phyloP scores from a whole-genome alignment of 805 yeast genomes.

The Lachancea quebecensis region DNA sequence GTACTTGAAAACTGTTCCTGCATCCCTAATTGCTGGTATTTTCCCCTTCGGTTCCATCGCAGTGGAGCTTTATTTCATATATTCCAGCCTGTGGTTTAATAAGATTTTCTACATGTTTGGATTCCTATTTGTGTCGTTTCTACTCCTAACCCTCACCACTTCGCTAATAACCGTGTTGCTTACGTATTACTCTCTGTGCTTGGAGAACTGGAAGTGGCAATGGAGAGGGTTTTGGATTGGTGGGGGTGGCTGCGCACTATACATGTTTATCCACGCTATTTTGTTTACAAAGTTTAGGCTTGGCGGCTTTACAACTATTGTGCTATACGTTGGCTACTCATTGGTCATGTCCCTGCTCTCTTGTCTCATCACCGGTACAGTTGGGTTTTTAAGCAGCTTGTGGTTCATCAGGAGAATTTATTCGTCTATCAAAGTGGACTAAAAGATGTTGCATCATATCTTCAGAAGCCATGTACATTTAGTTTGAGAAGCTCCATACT shows the following conservation, averaged over 20 bases:
- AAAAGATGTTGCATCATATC: slow-evolving; percentile 7
- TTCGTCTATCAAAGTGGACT: slow-evolving; percentile 81
- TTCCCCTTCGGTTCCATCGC: slow-evolving; percentile 94
- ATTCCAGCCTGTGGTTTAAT: slow-evolving; percentile 89
- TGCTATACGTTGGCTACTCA: slow-evolving; percentile 80
- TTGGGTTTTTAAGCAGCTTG: slow-evolving; percentile 74
- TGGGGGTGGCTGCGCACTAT: slow-evolving; percentile 81
- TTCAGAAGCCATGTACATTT: not conserved
- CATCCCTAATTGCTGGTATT: slow-evolving; percentile 73
- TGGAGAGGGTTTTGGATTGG: slow-evolving; percentile 92
- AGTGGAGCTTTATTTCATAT: slow-evolving; percentile 89
- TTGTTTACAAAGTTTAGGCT: slow-evolving; percentile 62
- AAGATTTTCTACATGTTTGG: slow-evolving; percentile 96
- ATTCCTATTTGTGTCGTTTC: slow-evolving; percentile 79
- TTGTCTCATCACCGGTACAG: slow-evolving; percentile 79
- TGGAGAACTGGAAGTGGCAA: slow-evolving; percentile 95
- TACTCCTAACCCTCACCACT: slow-evolving; percentile 77
- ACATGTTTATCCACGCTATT: slow-evolving; percentile 78
- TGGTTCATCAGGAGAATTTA: slow-evolving; percentile 74
- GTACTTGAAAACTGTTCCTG: slow-evolving; percentile 62
- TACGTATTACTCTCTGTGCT: slow-evolving; percentile 75
- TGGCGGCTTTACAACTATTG: slow-evolving; percentile 68
- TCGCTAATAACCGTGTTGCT: slow-evolving; percentile 72
- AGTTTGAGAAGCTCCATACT: not conserved
- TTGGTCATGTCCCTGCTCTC: slow-evolving; percentile 58